phyloP scores from a whole-genome alignment of 2,329 filamentous ascomycete species.

The Aspergillus carbonarius region DNA sequence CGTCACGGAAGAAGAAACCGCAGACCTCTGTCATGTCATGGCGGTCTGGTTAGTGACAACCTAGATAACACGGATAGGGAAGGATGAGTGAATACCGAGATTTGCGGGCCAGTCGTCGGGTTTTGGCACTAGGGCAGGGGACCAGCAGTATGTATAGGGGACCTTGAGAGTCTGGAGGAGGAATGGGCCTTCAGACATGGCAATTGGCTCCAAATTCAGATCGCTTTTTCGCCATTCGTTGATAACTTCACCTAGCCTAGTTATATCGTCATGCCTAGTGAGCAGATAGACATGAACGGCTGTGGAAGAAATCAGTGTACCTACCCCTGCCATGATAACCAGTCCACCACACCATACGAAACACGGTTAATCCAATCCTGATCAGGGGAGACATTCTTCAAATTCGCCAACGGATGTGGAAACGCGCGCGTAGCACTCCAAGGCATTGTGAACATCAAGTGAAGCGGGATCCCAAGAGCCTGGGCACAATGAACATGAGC shows the following conservation, averaged over 20 bases:
- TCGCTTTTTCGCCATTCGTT: not conserved
- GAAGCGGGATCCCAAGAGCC: conserved; percentile 49
- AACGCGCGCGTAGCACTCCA: conserved; percentile 47
- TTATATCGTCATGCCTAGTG: not conserved
- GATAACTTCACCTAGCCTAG: not conserved
- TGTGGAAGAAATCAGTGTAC: too few relatives aligned
- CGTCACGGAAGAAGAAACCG: not conserved
- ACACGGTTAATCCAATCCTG: not conserved
- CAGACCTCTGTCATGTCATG: not conserved
- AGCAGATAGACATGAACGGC: too few relatives aligned
- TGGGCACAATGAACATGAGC: conserved; percentile 55
- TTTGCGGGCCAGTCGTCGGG: not conserved
- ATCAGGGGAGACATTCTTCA: not conserved
- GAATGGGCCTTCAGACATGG: not conserved
- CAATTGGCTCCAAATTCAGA: not conserved
- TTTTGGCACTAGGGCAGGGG: not conserved
- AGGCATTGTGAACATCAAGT: conserved; percentile 55
- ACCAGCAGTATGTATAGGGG: conserved; percentile 4
- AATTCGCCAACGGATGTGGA: conserved; percentile 41
- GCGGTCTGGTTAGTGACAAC: not conserved
- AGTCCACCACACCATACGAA: not conserved
- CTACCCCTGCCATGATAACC: conserved; percentile 1
- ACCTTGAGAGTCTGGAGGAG: not conserved
- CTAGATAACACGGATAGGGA: not conserved
- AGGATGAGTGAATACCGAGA: not conserved